Evolutionary conservation across 192 early-diverging fungal species (phyloP), one percentile per base, ranked within the genome.

Genomic region (Dimargaris cristalligena): DNA sequence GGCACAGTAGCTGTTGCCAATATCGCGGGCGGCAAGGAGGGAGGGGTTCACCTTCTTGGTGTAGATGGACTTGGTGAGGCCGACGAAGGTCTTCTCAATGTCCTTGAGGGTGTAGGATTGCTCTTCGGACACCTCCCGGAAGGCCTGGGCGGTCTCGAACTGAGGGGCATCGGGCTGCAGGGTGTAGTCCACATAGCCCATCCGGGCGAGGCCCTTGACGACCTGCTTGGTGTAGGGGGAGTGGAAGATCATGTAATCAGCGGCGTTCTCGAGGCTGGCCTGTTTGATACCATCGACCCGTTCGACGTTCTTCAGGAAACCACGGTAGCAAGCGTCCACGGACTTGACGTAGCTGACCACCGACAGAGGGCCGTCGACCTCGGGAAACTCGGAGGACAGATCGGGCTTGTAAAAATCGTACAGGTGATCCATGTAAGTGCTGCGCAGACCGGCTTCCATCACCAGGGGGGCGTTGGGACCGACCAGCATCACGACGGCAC

Each of bases 361-460:
- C 47, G 88, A 89, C 50, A 94, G 84, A 34, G 90, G 87, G 8
- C 96, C 96, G 70, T 99, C 96, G 49, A 99, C 96, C 34, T 83
- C 84, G 52, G 96, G 96, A 77, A 89, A 99, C 74, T 99, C 96
- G 59, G 88, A 91, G 60, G 85, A 83, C 64, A 97, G 78, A 77
- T 99, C 83, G 59, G 96, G 93, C 85, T 99, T 99, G 83, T 96
- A 99, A 62, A 99, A 99, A 65, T 99, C 96, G 74, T 90, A 99
- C 44, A 83, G 84, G 73, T 99, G 91, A 68, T 91, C 88, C 88
- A 99, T 94, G 72, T 94, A 87, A 31, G 91, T 92, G 46, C 80
- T 71, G 35, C 93, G 84, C 45, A 96, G 74, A 63, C 85, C 83
- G 66, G 68, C 78, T 73, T 99, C 96, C 69, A 97, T 77, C 31